Evolutionary conservation across 495 filamentous ascomycete genomes (phyloP).

Genomic region (Lophiotrema nucula): DNA sequence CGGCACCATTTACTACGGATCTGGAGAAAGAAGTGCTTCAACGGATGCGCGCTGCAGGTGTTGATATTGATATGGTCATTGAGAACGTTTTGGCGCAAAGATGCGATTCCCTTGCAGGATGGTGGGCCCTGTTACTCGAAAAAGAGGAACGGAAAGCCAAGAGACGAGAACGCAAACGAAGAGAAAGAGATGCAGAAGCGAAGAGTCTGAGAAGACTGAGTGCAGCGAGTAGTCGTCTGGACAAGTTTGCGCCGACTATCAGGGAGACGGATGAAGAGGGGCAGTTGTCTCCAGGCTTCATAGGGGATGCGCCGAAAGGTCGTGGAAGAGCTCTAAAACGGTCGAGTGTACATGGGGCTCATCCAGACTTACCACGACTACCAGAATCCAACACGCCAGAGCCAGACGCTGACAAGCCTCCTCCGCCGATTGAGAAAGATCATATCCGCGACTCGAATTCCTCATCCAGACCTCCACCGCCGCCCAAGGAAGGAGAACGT

Average conservation of each 20-base stretch:
- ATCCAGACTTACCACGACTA: conserved; percentile 69
- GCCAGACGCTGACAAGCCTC: conserved; percentile 49
- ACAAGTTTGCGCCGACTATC: conserved; percentile 70
- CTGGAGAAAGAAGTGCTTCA: conserved; percentile 89
- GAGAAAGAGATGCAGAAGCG: conserved; percentile 76
- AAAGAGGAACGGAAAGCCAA: conserved; percentile 91
- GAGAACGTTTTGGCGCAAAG: conserved; percentile 87
- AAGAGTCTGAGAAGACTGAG: conserved; percentile 79
- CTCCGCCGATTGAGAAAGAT: conserved; percentile 74
- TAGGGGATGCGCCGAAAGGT: conserved; percentile 42
- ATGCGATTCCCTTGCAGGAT: conserved; percentile 87
- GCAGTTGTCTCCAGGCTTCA: conserved; percentile 37
- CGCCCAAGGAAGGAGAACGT: conserved; percentile 72
- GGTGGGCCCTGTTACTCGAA: conserved; percentile 94
- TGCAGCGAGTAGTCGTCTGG: conserved; percentile 79
- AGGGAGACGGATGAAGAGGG: conserved; percentile 74
- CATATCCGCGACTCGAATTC: conserved; percentile 69
- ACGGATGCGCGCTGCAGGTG: conserved; percentile 91
- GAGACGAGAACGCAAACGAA: conserved; percentile 79
- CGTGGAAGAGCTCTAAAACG: conserved; percentile 41
- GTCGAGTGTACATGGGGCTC: conserved; percentile 28
- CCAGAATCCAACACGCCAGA: conserved; percentile 56
- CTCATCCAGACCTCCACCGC: conserved; percentile 70
- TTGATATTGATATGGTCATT: conserved; percentile 91
- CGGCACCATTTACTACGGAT: conserved; percentile 80